phyloP scores from a whole-genome alignment of 306 rosid genomes.

The Fragaria vesca region DNA sequence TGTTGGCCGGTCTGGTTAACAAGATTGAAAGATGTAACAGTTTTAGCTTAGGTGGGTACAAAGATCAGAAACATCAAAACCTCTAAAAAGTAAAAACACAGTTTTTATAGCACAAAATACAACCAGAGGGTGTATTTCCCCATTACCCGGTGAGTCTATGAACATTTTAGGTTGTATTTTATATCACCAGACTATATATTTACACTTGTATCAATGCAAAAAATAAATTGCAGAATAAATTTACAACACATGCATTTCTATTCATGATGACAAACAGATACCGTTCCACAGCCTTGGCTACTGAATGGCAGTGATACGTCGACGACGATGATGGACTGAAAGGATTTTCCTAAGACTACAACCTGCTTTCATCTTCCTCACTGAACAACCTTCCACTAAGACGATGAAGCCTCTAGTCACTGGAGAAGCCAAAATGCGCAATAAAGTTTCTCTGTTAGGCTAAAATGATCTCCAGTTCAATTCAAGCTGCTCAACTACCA shows the following conservation, averaged over 20 bases:
- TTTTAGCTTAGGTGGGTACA: neutral
- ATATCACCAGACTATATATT: neutral
- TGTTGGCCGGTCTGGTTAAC: neutral
- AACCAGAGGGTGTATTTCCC: neutral
- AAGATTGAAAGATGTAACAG: neutral
- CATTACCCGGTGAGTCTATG: too few relatives aligned
- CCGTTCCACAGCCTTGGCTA: too few relatives aligned
- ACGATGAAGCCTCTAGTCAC: neutral
- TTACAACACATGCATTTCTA: neutral
- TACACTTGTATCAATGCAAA: neutral
- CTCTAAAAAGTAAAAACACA: neutral
- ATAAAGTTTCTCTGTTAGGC: neutral
- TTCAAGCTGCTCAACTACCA: constrained; percentile 50
- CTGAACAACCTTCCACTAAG: neutral
- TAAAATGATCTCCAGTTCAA: constrained; percentile 13
- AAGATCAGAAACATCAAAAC: neutral
- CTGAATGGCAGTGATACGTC: too few relatives aligned
- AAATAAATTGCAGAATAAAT: too few relatives aligned
- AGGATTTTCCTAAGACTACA: too few relatives aligned
- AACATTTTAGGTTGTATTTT: too few relatives aligned
- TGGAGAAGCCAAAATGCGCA: neutral
- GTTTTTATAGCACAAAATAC: neutral
- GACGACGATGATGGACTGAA: too few relatives aligned
- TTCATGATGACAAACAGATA: too few relatives aligned
- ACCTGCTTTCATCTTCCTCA: neutral